phyloP scores from a whole-genome alignment of 345 rosid genomes.

The Dovyalis caffra region DNA sequence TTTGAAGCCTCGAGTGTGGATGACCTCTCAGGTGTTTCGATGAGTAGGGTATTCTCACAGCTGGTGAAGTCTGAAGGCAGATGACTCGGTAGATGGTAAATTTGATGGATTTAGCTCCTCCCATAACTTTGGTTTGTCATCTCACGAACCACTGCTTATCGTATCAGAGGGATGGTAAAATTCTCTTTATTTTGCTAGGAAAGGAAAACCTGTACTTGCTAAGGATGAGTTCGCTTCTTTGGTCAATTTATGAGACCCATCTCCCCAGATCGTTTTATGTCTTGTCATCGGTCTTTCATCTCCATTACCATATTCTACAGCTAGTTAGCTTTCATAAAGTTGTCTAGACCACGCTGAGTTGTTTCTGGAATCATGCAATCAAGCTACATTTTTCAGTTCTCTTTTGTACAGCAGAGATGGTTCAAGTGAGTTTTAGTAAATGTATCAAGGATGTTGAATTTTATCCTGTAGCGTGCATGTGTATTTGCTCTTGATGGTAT shows the following conservation, averaged over 20 bases:
- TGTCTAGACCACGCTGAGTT: neutral
- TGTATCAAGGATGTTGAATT: conserved; percentile 2
- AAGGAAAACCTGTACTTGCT: neutral
- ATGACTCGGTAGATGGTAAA: conserved; percentile 18
- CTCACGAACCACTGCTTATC: neutral
- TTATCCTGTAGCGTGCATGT: neutral
- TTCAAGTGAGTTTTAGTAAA: conserved; percentile 3
- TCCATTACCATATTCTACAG: neutral
- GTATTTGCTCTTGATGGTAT: neutral
- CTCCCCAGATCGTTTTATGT: neutral
- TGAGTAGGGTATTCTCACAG: conserved; percentile 86
- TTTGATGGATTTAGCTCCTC: neutral
- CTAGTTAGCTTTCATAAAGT: neutral
- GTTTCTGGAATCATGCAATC: neutral
- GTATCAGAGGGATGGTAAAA: neutral
- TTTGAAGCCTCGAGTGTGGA: conserved; percentile 43
- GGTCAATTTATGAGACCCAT: neutral
- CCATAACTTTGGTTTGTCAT: neutral
- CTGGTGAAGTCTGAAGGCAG: conserved; percentile 80
- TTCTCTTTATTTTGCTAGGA: neutral
- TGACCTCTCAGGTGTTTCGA: conserved; percentile 59
- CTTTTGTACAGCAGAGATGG: conserved; percentile 2
- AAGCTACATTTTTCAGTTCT: neutral
- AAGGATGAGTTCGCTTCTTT: neutral
- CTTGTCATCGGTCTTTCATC: neutral